These are phyloP conservation scores for Gossypium laxum DNA, from an alignment of 441 rosid species.

Conservation along the genomic window DNA sequence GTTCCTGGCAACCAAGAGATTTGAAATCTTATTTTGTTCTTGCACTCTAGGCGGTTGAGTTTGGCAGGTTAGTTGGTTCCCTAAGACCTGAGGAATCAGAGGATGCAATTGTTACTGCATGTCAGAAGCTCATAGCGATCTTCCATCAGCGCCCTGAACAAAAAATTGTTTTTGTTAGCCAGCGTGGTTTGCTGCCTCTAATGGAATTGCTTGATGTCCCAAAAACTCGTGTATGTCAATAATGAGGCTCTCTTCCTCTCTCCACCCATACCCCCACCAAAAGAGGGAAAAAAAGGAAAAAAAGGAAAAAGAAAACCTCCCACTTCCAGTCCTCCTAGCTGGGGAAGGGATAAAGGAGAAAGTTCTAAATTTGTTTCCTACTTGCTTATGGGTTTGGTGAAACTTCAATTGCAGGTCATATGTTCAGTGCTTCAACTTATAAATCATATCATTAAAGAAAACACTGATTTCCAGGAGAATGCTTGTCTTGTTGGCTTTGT, in stretches of 20 bases:
- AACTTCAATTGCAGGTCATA: constrained; percentile 49
- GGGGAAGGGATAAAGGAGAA: not conserved
- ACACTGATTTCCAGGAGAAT: constrained; percentile 79
- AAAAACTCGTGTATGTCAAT: constrained; percentile 53
- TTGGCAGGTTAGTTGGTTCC: constrained; percentile 70
- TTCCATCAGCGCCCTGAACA: constrained; percentile 88
- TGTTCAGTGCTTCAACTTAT: constrained; percentile 80
- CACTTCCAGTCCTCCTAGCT: not conserved
- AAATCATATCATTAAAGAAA: constrained; percentile 78
- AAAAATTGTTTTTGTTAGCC: constrained; percentile 73
- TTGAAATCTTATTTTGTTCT: constrained; percentile 16
- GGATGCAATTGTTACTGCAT: constrained; percentile 75
- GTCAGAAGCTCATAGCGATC: constrained; percentile 69
- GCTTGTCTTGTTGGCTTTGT: constrained; percentile 70
- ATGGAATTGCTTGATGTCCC: constrained; percentile 86
- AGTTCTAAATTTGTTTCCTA: constrained; percentile 5
- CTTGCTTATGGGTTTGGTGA: not conserved
- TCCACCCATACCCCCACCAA: not conserved
- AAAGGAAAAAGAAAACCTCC: not conserved
- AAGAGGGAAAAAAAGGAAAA: not conserved
- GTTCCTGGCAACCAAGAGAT: constrained; percentile 4
- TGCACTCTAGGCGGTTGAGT: constrained; percentile 68
- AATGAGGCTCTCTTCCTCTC: constrained; percentile 11
- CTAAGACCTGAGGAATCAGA: constrained; percentile 73
- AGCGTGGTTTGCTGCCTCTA: constrained; percentile 82